Conservation (phyloP, 2,329 filamentous ascomycete genomes). For the Cladobotryum protrusum region DNA sequence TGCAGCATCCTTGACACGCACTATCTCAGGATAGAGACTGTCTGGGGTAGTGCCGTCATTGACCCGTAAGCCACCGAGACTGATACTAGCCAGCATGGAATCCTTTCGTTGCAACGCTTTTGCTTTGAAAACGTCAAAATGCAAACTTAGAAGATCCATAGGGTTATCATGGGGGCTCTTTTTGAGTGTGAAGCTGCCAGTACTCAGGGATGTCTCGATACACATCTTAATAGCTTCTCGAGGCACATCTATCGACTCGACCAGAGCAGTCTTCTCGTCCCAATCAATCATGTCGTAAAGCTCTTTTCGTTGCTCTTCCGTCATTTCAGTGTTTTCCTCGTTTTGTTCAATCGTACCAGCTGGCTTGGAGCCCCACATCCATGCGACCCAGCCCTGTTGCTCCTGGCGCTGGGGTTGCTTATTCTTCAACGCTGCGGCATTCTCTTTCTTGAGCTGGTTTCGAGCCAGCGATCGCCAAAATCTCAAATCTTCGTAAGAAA, state of each 20-base stretch:
- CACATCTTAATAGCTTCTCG: conserved; percentile 90
- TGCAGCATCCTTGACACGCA: conserved; percentile 82
- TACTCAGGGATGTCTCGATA: conserved; percentile 85
- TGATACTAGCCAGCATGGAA: conserved; percentile 81
- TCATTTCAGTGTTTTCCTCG: conserved; percentile 77
- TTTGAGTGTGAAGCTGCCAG: conserved; percentile 91
- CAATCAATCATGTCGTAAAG: conserved; percentile 97
- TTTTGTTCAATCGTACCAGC: conserved; percentile 51
- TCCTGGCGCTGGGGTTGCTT: conserved; percentile 47
- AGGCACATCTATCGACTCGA: conserved; percentile 82
- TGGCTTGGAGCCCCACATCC: conserved; percentile 82
- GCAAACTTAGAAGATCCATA: conserved; percentile 78
- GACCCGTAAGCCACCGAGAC: conserved; percentile 84
- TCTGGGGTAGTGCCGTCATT: conserved; percentile 93
- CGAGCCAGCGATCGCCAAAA: conserved; percentile 95
- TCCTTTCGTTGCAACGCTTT: conserved; percentile 86
- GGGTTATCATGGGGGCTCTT: conserved; percentile 56
- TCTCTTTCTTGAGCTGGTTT: conserved; percentile 93
- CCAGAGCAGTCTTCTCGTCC: conserved; percentile 88
- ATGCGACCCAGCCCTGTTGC: conserved; percentile 83
- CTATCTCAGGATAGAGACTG: conserved; percentile 89
- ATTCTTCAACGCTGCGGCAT: conserved; percentile 76
- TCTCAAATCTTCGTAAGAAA: conserved; percentile 88
- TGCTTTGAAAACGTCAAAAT: conserved; percentile 92
- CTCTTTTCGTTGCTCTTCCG: conserved; percentile 91